Percentiles rank a stretch among this genome's conserved stretches.
These are phyloP conservation scores for Linum lewisii DNA, from an alignment of 345 rosid genomes.

Conservation along the genomic window DNA sequence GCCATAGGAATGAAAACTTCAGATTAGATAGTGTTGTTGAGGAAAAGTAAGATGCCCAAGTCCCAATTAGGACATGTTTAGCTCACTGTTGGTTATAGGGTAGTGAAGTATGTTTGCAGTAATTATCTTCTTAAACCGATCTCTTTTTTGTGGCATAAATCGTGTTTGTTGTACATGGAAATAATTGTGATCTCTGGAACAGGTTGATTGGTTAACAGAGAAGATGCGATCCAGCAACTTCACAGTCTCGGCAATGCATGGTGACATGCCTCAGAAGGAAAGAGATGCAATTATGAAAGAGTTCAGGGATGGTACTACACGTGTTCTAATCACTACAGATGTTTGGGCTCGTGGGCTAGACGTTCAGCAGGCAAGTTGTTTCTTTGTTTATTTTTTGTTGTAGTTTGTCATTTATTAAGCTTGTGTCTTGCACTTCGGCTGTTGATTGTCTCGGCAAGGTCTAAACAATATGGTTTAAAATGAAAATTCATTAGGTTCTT, in stretches of 20 bases:
- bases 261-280: slow-evolving; percentile 98
- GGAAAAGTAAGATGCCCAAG: too few species aligned
- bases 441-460: not conserved
- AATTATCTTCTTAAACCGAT: not conserved
- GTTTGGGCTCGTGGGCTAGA: slow-evolving; percentile 98
- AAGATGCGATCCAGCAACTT: slow-evolving; percentile 92
- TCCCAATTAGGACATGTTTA: too few species aligned
- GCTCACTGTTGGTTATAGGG: not conserved
- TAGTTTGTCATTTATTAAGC: not conserved
- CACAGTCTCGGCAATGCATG: slow-evolving; percentile 96
- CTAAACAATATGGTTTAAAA: too few species aligned
- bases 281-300: slow-evolving; percentile 88
- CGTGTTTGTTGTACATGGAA: not conserved
- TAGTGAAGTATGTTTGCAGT: not conserved
- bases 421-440: not conserved
- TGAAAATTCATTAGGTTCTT: too few species aligned
- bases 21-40: too few species aligned
- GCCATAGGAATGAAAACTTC: too few species aligned
- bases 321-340: slow-evolving; percentile 95
- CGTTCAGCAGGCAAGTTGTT: slow-evolving; percentile 74
- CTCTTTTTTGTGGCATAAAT: not conserved
- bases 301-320: slow-evolving; percentile 70
- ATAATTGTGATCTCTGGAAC: slow-evolving; percentile 8
- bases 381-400: not conserved
- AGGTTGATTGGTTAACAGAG: slow-evolving; percentile 99